Evolutionary conservation across 352 stramenopile species (phyloP).

Genomic region (Phytopythium sindhum): DNA sequence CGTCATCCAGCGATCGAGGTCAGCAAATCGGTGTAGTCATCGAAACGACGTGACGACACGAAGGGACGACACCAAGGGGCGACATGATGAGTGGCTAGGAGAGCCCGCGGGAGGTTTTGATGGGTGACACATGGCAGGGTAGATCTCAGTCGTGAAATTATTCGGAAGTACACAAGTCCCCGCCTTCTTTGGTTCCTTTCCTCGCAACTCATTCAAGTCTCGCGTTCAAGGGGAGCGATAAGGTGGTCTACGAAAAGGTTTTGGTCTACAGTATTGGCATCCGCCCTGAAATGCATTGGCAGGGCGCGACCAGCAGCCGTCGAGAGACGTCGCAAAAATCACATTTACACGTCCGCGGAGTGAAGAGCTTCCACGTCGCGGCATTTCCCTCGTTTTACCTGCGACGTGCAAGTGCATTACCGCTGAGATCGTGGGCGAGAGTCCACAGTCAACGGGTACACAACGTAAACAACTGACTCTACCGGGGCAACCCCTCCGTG

Average conservation of each 20-base stretch:
- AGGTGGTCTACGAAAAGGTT: neutral
- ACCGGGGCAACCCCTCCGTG: neutral
- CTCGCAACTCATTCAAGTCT: neutral
- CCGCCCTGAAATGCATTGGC: neutral
- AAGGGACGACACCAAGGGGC: neutral
- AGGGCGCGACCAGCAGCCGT: neutral
- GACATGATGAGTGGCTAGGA: neutral
- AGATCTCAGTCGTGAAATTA: neutral
- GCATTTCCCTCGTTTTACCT: neutral
- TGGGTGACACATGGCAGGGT: neutral
- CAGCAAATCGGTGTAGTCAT: too few relatives aligned
- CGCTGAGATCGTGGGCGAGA: neutral
- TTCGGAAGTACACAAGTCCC: neutral
- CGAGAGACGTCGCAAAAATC: neutral
- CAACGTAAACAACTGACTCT: neutral
- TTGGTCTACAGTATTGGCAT: neutral
- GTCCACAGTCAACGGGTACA: neutral
- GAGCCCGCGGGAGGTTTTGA: neutral
- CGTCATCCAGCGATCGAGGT: too few relatives aligned
- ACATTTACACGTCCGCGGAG: neutral
- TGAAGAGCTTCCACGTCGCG: neutral
- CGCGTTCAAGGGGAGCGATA: neutral
- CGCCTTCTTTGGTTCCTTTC: neutral
- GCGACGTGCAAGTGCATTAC: neutral
- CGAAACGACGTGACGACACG: neutral